These are phyloP conservation scores for Alternaria rosae DNA, from an alignment of 2,329 filamentous ascomycete genomes.

Conservation along the genomic window DNA sequence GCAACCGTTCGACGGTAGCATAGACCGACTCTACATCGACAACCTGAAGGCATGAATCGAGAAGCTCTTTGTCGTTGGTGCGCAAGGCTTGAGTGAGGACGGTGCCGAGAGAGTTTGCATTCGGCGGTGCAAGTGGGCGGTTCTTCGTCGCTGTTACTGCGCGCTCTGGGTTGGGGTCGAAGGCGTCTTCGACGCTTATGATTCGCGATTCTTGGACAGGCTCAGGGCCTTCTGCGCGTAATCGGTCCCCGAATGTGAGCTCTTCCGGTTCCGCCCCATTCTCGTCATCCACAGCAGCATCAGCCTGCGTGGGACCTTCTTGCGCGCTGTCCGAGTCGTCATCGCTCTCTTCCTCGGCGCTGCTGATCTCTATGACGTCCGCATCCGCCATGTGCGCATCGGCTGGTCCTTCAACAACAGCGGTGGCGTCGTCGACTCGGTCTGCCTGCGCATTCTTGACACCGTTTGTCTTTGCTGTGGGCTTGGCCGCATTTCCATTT, in stretches of 20 bases:
- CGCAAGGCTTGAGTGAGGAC: slow-evolving; percentile 93
- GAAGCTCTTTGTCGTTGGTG: slow-evolving; percentile 86
- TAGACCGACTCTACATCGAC: slow-evolving; percentile 79
- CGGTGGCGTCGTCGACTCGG: slow-evolving; percentile 65
- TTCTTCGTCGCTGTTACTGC: slow-evolving; percentile 53
- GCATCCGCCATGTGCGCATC: slow-evolving; percentile 49
- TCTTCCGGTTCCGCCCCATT: slow-evolving; percentile 56
- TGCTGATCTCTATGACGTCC: slow-evolving; percentile 58
- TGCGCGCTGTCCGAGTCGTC: slow-evolving; percentile 42
- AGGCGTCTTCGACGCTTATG: slow-evolving; percentile 75
- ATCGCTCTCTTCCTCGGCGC: slow-evolving; percentile 53
- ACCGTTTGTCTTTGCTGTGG: slow-evolving; percentile 62
- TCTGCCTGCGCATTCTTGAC: slow-evolving; percentile 59
- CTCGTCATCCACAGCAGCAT: slow-evolving; percentile 38
- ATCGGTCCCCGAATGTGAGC: slow-evolving; percentile 86
- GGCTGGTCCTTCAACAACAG: slow-evolving; percentile 60
- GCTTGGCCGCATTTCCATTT: slow-evolving; percentile 40
- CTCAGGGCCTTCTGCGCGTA: slow-evolving; percentile 67
- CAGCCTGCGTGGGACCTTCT: slow-evolving; percentile 20
- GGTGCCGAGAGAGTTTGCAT: slow-evolving; percentile 82
- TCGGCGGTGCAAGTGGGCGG: slow-evolving; percentile 66
- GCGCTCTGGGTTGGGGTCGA: slow-evolving; percentile 53
- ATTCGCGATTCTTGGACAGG: slow-evolving; percentile 50
- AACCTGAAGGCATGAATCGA: slow-evolving; percentile 90
- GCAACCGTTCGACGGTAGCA: slow-evolving; percentile 88